Evolutionary conservation across 2,329 filamentous ascomycete genomes (phyloP).

Genomic region (Nemania diffusa): DNA sequence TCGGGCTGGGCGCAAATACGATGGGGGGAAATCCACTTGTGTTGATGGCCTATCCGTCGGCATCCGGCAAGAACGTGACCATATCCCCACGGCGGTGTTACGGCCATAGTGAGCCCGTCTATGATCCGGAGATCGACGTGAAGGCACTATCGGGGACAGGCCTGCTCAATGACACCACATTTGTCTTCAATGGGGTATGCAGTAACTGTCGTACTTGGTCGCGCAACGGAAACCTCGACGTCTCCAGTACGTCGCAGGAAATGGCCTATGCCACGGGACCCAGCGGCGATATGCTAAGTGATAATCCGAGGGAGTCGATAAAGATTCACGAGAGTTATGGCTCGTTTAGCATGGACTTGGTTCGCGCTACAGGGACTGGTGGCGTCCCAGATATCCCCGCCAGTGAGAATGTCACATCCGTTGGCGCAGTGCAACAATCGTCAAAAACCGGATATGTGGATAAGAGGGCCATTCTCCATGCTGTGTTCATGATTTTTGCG

Average conservation of each 20-base stretch:
- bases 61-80: slow-evolving; percentile 60
- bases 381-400: slow-evolving; percentile 55
- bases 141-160: slow-evolving; percentile 60
- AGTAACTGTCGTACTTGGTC: slow-evolving; percentile 64
- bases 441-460: slow-evolving; percentile 49
- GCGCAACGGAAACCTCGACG: slow-evolving; percentile 54
- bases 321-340: slow-evolving; percentile 65
- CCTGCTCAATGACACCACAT: slow-evolving; percentile 56
- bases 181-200: slow-evolving; percentile 64
- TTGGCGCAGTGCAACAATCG: slow-evolving; percentile 49
- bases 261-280: slow-evolving; percentile 69
- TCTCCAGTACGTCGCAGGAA: slow-evolving; percentile 57
- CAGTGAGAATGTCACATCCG: slow-evolving; percentile 43
- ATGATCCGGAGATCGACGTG: slow-evolving; percentile 57
- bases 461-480: slow-evolving; percentile 57
- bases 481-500: slow-evolving; percentile 64
- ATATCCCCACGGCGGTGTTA: slow-evolving; percentile 64
- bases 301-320: slow-evolving; percentile 57
- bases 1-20: slow-evolving; percentile 64
- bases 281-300: slow-evolving; percentile 54
- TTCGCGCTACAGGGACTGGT: slow-evolving; percentile 58
- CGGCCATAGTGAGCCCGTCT: slow-evolving; percentile 63
- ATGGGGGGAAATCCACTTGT: slow-evolving; percentile 63
- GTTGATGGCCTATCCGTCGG: slow-evolving; percentile 64
- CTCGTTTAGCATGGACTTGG: slow-evolving; percentile 66